Conservation (phyloP, 805 yeast genomes). For the Cyberlindnera maritima region DNA sequence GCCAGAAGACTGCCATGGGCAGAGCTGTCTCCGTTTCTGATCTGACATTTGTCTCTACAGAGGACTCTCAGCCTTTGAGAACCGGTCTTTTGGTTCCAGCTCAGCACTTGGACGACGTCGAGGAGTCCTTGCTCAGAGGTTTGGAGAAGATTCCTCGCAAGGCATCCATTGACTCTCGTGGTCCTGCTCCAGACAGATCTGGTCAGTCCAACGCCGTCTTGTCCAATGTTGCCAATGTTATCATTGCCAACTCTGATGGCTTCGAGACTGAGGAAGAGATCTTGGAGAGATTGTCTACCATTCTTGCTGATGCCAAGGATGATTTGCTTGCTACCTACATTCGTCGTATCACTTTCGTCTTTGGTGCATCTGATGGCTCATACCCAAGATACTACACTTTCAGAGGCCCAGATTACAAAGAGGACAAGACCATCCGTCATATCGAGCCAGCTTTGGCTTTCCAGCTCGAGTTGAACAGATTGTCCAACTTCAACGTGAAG, state of each 20-base stretch:
- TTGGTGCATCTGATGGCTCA: constrained; percentile 78
- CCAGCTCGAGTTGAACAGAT: constrained; percentile 92
- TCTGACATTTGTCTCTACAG: constrained; percentile 79
- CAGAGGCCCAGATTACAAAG: constrained; percentile 81
- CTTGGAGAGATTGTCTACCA: constrained; percentile 57
- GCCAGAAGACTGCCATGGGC: constrained; percentile 49
- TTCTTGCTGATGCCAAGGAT: constrained; percentile 64
- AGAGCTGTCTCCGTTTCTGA: constrained; percentile 94
- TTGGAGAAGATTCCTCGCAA: constrained; percentile 62
- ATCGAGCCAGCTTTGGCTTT: constrained; percentile 97
- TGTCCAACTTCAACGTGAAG: constrained; percentile 91
- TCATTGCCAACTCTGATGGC: constrained; percentile 72
- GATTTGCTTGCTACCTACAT: constrained; percentile 70
- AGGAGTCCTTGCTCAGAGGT: constrained; percentile 74
- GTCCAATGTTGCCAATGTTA: constrained; percentile 80
- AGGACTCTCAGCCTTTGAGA: constrained; percentile 64
- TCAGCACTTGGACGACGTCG: constrained; percentile 83
- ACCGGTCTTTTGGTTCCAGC: constrained; percentile 83
- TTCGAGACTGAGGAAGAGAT: constrained; percentile 68
- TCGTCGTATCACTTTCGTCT: constrained; percentile 90
- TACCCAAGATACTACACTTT: constrained; percentile 96
- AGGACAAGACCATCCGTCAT: constrained; percentile 93
- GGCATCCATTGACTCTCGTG: constrained; percentile 32
- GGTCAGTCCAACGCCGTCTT: constrained; percentile 37
- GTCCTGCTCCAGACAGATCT: constrained; percentile 50